phyloP scores from a whole-genome alignment of 2,329 filamentous ascomycete genomes.

The Fusarium buharicum region DNA sequence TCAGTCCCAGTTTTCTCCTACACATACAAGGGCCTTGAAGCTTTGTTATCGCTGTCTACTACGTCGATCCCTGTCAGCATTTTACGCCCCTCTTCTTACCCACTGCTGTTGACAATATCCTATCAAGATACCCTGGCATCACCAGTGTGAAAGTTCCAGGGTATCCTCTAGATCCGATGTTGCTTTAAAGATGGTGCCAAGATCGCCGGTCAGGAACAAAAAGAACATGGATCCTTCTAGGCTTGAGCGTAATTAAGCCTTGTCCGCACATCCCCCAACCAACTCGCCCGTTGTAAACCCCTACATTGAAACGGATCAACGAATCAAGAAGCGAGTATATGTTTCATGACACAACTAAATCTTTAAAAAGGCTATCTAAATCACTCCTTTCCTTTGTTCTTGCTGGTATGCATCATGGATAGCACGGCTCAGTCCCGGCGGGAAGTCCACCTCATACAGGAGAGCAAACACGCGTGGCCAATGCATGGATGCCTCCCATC shows the following conservation, averaged over 20 bases:
- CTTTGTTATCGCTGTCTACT: neutral
- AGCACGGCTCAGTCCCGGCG: slow-evolving; percentile 24
- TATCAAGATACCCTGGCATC: neutral
- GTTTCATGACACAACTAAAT: slow-evolving; percentile 15
- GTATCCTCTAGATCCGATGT: slow-evolving; percentile 12
- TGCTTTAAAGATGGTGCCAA: slow-evolving; percentile 24
- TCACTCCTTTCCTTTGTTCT: neutral
- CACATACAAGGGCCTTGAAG: neutral
- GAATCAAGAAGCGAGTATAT: slow-evolving; percentile 6
- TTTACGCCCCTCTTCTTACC: neutral
- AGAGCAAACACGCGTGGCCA: slow-evolving; percentile 20
- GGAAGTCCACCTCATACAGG: slow-evolving; percentile 4
- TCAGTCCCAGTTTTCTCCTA: neutral
- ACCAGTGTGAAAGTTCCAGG: neutral
- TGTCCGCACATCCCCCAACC: neutral
- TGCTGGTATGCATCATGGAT: neutral
- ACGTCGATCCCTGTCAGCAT: neutral
- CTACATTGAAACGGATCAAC: slow-evolving; percentile 3
- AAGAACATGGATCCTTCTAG: slow-evolving; percentile 2
- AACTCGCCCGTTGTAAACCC: too few species aligned
- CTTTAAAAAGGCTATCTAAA: slow-evolving; percentile 10
- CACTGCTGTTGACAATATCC: neutral
- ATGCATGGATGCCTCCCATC: neutral
- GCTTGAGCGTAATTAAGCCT: too few species aligned
- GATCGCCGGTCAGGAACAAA: slow-evolving; percentile 13